Conservation (phyloP, 2,329 filamentous ascomycete genomes). For the Calonectria multiphialidica region DNA sequence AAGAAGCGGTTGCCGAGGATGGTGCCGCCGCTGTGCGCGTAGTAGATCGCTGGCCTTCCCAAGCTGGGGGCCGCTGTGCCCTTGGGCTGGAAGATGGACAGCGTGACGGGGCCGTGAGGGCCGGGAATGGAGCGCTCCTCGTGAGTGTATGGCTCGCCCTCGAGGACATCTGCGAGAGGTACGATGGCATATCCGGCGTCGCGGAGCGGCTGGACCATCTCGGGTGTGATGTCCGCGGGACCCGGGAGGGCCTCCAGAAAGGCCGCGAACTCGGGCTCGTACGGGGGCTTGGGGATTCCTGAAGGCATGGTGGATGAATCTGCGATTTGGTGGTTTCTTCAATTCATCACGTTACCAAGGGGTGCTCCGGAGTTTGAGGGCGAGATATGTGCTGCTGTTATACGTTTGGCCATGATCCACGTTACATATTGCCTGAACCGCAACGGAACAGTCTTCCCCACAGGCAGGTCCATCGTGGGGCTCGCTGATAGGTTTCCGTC, state of each 20-base stretch:
- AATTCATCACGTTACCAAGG: background rate
- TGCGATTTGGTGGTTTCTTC: background rate
- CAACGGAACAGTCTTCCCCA: background rate
- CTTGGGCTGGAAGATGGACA: slow-evolving; percentile 38
- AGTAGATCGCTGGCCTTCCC: slow-evolving; percentile 34
- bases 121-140: slow-evolving; percentile 32
- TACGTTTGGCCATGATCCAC: background rate
- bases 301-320: slow-evolving; percentile 21
- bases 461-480: background rate
- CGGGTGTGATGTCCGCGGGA: slow-evolving; percentile 27
- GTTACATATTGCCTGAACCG: background rate
- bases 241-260: slow-evolving; percentile 27
- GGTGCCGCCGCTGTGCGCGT: slow-evolving; percentile 39
- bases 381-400: background rate
- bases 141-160: slow-evolving; percentile 36
- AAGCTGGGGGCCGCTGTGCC: background rate
- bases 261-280: slow-evolving; percentile 36
- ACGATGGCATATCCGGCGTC: slow-evolving; percentile 22
- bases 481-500: slow-evolving; percentile 1
- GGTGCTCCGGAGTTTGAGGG: background rate
- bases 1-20: slow-evolving; percentile 40
- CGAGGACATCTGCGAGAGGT: slow-evolving; percentile 29
- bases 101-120: slow-evolving; percentile 30
- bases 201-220: slow-evolving; percentile 30
- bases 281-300: slow-evolving; percentile 31